Base-by-base conservation (phyloP, 2,329 filamentous ascomycete genomes). In the Gaeumannomyces sp. region DNA sequence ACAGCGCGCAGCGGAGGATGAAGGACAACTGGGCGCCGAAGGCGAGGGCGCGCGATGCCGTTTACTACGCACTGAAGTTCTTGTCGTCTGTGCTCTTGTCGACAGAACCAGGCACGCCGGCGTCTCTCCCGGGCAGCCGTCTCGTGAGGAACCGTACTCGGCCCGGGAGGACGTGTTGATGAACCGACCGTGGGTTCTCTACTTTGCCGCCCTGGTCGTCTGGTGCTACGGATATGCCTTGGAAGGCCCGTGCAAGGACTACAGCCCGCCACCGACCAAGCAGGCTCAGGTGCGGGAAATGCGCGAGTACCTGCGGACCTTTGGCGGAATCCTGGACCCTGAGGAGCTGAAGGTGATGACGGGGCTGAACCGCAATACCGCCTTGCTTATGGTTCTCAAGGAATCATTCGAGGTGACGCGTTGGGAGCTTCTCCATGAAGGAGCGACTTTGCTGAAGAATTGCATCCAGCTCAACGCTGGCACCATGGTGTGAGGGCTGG, bases 151-250 rank as follows among this genome's bases (percentile, higher is more conserved):
- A 65, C 76, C 83, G 8, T 99, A 98, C 75, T 89, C 88, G 25
- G 92, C 93, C 0, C 86, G 92, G 27, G 91, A 97, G 71, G 95
- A 99, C 71, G 90, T 93, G 64, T 82, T 97, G 1, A 83, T 98
- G 66, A 96, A 98, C 72, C 84, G 95, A 22, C 92, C 94, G 0
- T 99, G 95, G 94, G 93, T 97, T 14, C 81, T 98, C 63, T 99
- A 97, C 76, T 96, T 97, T 73, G 92, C 95, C 0, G 88, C 89
- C 0, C 82, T 99, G 19, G 92, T 97, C 28, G 91, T 98, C 1
- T 99, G 95, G 95, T 92, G 88, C 66, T 99, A 98, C 72, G 94
- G 93, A 2, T 97, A 88, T 73, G 93, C 94, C 0, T 80, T 96
- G 27, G 95, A 98, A 70, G 95, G 95, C 0, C 85, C 92, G 0